Evolutionary conservation across 345 rosid genomes (phyloP).

Genomic region (Odontarrhena argentea): DNA sequence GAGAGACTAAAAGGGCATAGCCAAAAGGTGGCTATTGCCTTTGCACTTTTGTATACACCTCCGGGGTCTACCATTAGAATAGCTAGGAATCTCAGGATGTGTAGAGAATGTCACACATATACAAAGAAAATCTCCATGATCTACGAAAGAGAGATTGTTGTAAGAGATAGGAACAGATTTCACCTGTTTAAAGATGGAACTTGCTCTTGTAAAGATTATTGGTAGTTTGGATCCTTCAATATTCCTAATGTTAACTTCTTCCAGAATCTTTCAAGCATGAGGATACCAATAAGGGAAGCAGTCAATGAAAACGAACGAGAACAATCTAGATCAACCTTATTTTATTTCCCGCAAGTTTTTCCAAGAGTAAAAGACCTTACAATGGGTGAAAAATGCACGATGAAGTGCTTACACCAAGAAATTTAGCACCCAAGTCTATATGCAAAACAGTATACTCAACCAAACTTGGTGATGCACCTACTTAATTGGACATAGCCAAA

Average conservation of each 20-base stretch:
- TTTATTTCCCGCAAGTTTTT: conserved; percentile 34
- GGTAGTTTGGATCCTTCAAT: conserved; percentile 48
- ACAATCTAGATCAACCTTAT: conserved; percentile 23
- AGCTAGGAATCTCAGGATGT: conserved; percentile 78
- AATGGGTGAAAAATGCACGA: conserved; percentile 38
- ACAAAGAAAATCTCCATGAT: conserved; percentile 66
- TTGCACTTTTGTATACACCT: conserved; percentile 58
- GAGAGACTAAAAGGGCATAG: conserved; percentile 71
- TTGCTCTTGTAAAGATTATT: conserved; percentile 75
- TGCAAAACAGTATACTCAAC: conserved; percentile 42
- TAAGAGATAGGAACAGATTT: conserved; percentile 66
- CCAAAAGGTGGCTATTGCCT: conserved; percentile 78
- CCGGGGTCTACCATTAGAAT: conserved; percentile 62
- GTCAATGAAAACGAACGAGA: conserved; percentile 16
- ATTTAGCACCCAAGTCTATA: conserved; percentile 43
- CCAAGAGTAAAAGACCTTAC: conserved; percentile 35
- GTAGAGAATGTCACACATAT: conserved; percentile 76
- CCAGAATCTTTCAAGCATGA: conserved; percentile 14
- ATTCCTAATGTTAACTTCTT: neutral
- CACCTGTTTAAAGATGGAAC: conserved; percentile 81
- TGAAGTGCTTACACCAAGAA: conserved; percentile 34
- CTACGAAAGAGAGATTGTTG: conserved; percentile 63
- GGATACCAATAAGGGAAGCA: conserved; percentile 25
- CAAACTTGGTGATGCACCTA: conserved; percentile 35
- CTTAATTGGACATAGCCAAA: conserved; percentile 26